Percentiles rank a stretch among this genome's conserved stretches.
phyloP scores from a whole-genome alignment of 768 basidiomycete species.

The Exidia glandulosa region DNA sequence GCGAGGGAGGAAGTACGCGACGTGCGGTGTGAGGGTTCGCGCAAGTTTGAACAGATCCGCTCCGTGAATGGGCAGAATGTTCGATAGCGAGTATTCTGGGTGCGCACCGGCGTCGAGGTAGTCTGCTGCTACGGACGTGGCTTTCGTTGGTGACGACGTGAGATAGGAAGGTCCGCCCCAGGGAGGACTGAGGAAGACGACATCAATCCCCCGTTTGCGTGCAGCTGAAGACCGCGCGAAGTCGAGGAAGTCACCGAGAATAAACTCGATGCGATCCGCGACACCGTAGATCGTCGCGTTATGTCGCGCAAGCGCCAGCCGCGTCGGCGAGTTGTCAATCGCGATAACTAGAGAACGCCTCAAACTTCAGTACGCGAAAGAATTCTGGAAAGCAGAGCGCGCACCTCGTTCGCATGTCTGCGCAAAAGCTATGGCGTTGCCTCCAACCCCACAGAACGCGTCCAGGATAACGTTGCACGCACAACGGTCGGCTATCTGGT shows the following conservation, averaged over 20 bases:
- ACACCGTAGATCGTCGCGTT: slow-evolving; percentile 94
- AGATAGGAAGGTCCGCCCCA: slow-evolving; percentile 87
- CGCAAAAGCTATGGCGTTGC: slow-evolving; percentile 95
- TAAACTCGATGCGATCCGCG: slow-evolving; percentile 88
- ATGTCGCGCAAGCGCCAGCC: slow-evolving; percentile 85
- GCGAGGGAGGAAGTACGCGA: slow-evolving; percentile 84
- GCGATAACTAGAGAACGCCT: slow-evolving; percentile 62
- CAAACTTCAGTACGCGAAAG: neutral
- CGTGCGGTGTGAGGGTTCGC: slow-evolving; percentile 59
- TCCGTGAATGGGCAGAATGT: slow-evolving; percentile 73
- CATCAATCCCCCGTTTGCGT: slow-evolving; percentile 48
- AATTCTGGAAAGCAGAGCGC: slow-evolving; percentile 12
- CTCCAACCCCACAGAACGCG: slow-evolving; percentile 96
- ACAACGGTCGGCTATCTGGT: slow-evolving; percentile 89
- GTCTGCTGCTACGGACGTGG: neutral
- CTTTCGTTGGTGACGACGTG: slow-evolving; percentile 8
- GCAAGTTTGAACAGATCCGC: slow-evolving; percentile 69
- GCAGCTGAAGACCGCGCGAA: slow-evolving; percentile 52
- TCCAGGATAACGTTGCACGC: slow-evolving; percentile 77
- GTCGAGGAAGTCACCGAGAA: slow-evolving; percentile 72
- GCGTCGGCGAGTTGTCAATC: slow-evolving; percentile 70
- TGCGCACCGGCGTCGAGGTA: slow-evolving; percentile 15
- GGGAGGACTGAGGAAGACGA: slow-evolving; percentile 87
- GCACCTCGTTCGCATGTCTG: slow-evolving; percentile 88
- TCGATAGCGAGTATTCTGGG: slow-evolving; percentile 55